Conservation (phyloP, 192 early-diverging fungal species). For the Entomortierella chlamydospora region DNA sequence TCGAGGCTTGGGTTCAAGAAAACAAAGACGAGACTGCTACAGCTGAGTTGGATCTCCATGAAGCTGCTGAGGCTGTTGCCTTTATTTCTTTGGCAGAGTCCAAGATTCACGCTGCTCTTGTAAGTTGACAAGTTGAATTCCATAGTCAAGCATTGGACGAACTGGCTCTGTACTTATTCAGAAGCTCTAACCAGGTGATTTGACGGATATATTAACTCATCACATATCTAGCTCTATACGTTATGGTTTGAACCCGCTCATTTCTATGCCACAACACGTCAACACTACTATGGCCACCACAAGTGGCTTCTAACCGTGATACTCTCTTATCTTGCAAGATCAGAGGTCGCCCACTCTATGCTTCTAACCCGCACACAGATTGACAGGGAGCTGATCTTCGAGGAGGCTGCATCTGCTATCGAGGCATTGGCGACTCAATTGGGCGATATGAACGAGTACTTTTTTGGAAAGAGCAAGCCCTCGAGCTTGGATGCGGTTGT, state of each 20-base stretch:
- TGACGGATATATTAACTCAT: not conserved
- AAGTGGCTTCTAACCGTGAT: constrained; percentile 18
- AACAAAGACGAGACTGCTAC: constrained; percentile 14
- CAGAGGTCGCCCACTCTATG: constrained; percentile 36
- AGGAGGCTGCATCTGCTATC: constrained; percentile 39
- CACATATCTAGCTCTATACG: constrained; percentile 30
- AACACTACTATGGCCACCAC: constrained; percentile 51
- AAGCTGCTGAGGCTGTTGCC: constrained; percentile 45
- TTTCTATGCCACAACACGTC: constrained; percentile 40
- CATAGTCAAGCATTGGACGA: too few relatives aligned
- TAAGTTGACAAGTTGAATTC: not conserved
- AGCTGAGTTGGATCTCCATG: constrained; percentile 11
- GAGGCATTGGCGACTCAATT: constrained; percentile 30
- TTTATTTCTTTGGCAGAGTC: constrained; percentile 41
- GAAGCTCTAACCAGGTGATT: too few relatives aligned
- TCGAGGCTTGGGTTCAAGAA: constrained; percentile 37
- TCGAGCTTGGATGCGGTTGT: constrained; percentile 42
- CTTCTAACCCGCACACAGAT: constrained; percentile 50
- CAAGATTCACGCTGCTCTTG: constrained; percentile 49
- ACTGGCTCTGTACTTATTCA: too few relatives aligned
- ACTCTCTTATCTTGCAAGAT: constrained; percentile 32
- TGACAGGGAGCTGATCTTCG: constrained; percentile 49
- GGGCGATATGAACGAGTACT: constrained; percentile 30
- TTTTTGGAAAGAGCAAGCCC: constrained; percentile 35
- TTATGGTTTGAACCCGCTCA: constrained; percentile 49